phyloP scores from a whole-genome alignment of 1,284 basidiomycete genomes.

The Leccinum laetum region DNA sequence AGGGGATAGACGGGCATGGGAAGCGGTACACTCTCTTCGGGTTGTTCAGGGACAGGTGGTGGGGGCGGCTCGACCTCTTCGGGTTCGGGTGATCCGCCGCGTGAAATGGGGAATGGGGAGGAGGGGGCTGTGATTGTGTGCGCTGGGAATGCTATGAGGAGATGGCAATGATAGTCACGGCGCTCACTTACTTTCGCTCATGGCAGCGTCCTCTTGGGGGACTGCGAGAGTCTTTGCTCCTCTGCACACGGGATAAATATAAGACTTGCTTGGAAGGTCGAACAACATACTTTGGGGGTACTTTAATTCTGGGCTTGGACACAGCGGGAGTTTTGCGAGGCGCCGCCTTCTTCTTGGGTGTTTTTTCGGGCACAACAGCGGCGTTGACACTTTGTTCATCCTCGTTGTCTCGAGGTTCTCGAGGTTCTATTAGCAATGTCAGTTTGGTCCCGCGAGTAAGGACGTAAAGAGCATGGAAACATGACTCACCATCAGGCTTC shows the following conservation, averaged over 20 bases:
- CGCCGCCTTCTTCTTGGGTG: conserved; percentile 40
- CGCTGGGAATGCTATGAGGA: conserved; percentile 26
- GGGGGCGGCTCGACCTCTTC: conserved; percentile 28
- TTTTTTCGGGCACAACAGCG: conserved; percentile 19
- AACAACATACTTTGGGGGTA: conserved; percentile 39
- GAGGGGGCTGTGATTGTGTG: conserved; percentile 46
- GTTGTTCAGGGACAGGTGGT: conserved; percentile 43
- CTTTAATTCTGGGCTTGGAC: conserved; percentile 38
- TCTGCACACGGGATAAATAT: conserved; percentile 9
- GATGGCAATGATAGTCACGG: neutral
- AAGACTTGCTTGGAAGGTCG: neutral
- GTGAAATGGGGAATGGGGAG: conserved; percentile 40
- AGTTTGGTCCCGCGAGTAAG: conserved; percentile 5
- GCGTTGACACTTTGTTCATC: conserved; percentile 23
- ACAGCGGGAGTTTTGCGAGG: conserved; percentile 37
- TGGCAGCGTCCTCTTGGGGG: conserved; percentile 33
- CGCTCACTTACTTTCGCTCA: conserved; percentile 43
- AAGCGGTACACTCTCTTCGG: conserved; percentile 56
- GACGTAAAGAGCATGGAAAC: conserved; percentile 20
- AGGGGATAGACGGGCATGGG: conserved; percentile 74
- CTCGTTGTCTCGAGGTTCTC: conserved; percentile 26
- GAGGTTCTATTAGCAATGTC: conserved; percentile 31
- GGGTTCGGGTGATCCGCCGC: conserved; percentile 24
- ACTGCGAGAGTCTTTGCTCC: conserved; percentile 20
- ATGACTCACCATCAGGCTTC: conserved; percentile 29